Conservation (phyloP, 116 monocot species). For the Trichopus zeylanicus region DNA sequence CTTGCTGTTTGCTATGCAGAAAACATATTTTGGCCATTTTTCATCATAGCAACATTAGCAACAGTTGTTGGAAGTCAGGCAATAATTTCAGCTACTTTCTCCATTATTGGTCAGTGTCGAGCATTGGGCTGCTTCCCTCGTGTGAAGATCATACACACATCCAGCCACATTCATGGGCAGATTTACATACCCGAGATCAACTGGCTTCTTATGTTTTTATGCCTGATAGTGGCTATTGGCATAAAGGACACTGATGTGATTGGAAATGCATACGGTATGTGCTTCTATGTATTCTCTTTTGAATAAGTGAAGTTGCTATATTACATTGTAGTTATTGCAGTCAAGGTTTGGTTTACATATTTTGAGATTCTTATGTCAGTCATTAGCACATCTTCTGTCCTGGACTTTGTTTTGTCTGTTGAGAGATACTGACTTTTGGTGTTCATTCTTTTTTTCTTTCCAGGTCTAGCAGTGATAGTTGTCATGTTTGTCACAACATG, state of each 20-base stretch:
- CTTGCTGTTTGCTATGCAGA: conserved; percentile 28
- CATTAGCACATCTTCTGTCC: too few species aligned
- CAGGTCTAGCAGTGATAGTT: conserved; percentile 67
- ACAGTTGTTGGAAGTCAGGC: conserved; percentile 75
- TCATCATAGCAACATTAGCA: conserved; percentile 65
- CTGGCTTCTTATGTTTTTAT: conserved; percentile 68
- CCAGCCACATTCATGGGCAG: conserved; percentile 67
- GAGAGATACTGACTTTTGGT: too few species aligned
- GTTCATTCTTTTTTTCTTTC: not conserved
- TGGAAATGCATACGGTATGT: conserved; percentile 83
- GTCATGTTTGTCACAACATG: conserved; percentile 81
- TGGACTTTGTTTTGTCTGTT: too few species aligned
- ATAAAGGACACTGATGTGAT: conserved; percentile 56
- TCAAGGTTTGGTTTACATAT: too few species aligned
- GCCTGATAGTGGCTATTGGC: conserved; percentile 50
- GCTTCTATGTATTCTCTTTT: not conserved
- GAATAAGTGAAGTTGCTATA: not conserved
- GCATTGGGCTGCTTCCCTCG: conserved; percentile 70
- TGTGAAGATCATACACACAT: conserved; percentile 75
- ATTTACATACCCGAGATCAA: conserved; percentile 88
- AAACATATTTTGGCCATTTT: conserved; percentile 66
- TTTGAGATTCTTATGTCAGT: too few species aligned
- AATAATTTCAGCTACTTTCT: conserved; percentile 80
- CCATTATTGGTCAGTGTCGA: conserved; percentile 73
- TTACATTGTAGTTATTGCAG: too few species aligned